Conservation (phyloP, 192 early-diverging fungal genomes). For the Chytriomyces sp. region DNA sequence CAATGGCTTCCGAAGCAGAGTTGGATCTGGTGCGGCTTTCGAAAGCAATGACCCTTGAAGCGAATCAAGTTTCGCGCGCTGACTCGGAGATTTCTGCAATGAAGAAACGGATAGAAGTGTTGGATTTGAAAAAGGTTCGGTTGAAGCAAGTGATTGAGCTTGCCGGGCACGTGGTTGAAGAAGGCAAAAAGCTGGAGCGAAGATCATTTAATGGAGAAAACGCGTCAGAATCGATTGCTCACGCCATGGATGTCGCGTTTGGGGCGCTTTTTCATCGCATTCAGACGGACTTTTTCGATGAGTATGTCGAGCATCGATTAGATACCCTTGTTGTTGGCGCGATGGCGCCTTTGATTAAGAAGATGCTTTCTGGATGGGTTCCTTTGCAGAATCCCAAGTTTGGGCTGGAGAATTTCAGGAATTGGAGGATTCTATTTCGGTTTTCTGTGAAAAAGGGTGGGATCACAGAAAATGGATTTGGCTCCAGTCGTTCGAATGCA, state of each 20-base stretch:
- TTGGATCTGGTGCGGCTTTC: constrained; percentile 70
- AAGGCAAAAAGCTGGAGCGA: constrained; percentile 51
- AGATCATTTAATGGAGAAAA: constrained; percentile 48
- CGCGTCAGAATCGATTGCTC: neutral
- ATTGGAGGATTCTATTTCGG: constrained; percentile 66
- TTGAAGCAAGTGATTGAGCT: constrained; percentile 43
- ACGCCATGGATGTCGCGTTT: constrained; percentile 32
- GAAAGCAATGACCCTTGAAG: constrained; percentile 59
- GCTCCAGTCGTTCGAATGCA: neutral
- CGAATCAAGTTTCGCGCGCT: constrained; percentile 32
- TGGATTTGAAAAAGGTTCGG: constrained; percentile 33
- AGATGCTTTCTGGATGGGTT: constrained; percentile 63
- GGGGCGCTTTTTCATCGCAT: constrained; percentile 62
- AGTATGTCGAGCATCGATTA: constrained; percentile 63
- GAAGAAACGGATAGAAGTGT: constrained; percentile 45
- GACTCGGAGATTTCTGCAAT: constrained; percentile 29
- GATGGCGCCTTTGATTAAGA: constrained; percentile 59
- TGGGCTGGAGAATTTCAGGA: constrained; percentile 54
- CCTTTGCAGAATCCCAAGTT: constrained; percentile 66
- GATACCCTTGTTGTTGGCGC: constrained; percentile 70
- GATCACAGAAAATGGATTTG: constrained; percentile 39
- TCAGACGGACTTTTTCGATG: constrained; percentile 58
- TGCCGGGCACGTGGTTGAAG: constrained; percentile 38
- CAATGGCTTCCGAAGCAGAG: constrained; percentile 74
- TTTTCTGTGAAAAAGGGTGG: constrained; percentile 35